Evolutionary conservation across 345 rosid species (phyloP), one percentile per base, ranked within the genome.

Genomic region (Nasturtium officinale): DNA sequence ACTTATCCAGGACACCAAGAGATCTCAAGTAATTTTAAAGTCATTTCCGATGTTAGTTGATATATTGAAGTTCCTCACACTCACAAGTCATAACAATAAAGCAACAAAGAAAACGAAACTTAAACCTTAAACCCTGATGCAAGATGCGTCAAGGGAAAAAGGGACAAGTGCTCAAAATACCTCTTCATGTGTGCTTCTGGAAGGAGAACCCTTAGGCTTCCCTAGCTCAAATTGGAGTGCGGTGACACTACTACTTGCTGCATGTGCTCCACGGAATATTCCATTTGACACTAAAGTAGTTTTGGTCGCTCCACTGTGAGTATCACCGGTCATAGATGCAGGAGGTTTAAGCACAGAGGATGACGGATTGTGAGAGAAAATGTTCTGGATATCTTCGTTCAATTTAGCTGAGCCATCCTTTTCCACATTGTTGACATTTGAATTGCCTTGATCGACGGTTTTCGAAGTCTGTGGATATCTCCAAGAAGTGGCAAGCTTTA

Each of bases 401-500:
- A 45, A 25, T 55, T 69, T 82, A 45, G 76, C 62, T 55, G 84
- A 61, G 40, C 43, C 78, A 59, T 77, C 77, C 30, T 69, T 71
- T 26, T 67, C 58, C 26, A 20, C 77, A 61, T 77, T 79, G 77
- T 76, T 65, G 29, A 57, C 50, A 21, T 68, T 72, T 58, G 76
- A 72, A 77, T 55, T 69, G 75, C 74, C 77, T 75, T 55, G 65
- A 57, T 74, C 79, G 18, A 73, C 30, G 58, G 37, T 63, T 70
- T 79, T 83, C 21, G 86, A 83, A 72, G 84, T 65, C 67, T 58
- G 21, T 6, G 85, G 50, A 57, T 79, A 73, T 76, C 83, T 81
- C 93, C 88, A 81, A 5, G 78, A 82, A 78, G 87, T 77, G 60
- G 89, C 89, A 57, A 85, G 76, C 86, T 80, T 86, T 72, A 95